Base-by-base conservation (phyloP, 805 yeast genomes). In the Torulaspora delbrueckii region DNA sequence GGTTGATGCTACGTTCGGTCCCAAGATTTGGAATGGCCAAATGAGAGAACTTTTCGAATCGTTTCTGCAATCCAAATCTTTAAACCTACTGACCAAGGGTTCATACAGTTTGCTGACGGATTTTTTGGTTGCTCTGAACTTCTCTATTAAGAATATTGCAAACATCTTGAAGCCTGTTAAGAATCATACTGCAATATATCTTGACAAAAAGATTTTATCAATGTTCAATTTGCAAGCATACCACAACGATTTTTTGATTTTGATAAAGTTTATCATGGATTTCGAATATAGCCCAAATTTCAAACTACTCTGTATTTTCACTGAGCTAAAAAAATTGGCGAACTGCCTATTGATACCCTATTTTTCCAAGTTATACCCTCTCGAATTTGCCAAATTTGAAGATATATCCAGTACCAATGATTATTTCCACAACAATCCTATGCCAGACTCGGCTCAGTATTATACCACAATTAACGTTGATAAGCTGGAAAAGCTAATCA, bases 251-350 rank as follows among this genome's bases (percentile, higher is more conserved):
- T 64, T 62, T 35, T 40, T 64, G 10, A 49, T 57, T 14, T 47
- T 64, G 13, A 50, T 64, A 3, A 62, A 64, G 45, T 64, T 62
- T 37, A 49, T 64, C 3, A 41, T 58, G 24, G 66, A 64, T 48
- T 64, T 62, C 41, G 68, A 64, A 41, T 43, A 46, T n/a, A 61
- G 63, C 12, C 68, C 67, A 9, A 64, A 64, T 44, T 64, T 64
- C 37, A 64, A 64, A 40, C 40, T 64, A 23, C 48, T 64, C 13
- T 58, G 62, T 40, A 59, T 64, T 9, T 64, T 57, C 37, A 55
- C 58, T 7, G 65, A 64, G 43, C 43, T 64, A 36, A 59, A 59
- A 23, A 62, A 60, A 40, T 40, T 63, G 41, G 62, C 65, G 2
- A 52, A 56, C 35, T 53, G 52, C 16, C 38, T 60, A 8, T 45